Percentiles rank a stretch among this genome's conserved stretches.
phyloP scores from a whole-genome alignment of 1,284 basidiomycete genomes.

The Ceratobasidium sp. region DNA sequence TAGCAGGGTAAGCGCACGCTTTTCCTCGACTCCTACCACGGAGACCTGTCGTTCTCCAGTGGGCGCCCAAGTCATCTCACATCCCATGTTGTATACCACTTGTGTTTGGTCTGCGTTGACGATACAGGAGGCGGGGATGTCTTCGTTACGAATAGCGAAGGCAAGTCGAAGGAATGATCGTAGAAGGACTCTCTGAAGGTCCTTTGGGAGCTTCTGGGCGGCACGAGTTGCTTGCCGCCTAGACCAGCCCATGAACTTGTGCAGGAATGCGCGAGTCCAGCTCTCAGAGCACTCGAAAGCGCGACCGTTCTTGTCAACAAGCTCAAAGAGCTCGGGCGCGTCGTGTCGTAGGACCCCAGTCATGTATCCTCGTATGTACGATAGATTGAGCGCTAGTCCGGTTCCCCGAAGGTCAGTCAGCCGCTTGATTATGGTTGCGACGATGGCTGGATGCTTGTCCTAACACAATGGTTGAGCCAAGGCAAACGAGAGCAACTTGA shows the following conservation, averaged over 20 bases:
- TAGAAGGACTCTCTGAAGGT: background rate
- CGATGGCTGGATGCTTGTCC: background rate
- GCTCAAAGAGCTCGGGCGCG: background rate
- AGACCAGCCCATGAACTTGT: slow-evolving; percentile 1
- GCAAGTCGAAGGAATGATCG: slow-evolving; percentile 6
- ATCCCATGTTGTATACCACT: slow-evolving; percentile 6
- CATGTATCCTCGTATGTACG: background rate
- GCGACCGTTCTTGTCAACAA: background rate
- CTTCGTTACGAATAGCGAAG: background rate
- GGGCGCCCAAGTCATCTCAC: slow-evolving; percentile 10
- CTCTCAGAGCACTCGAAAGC: background rate
- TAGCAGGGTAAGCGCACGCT: slow-evolving; percentile 28
- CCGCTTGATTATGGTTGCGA: background rate
- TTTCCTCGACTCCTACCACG: slow-evolving; percentile 34
- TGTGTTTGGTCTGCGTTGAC: slow-evolving; percentile 39
- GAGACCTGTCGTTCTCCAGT: slow-evolving; percentile 20
- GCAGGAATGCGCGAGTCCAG: background rate
- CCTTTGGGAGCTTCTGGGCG: background rate
- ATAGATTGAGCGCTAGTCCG: background rate
- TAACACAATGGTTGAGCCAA: background rate
- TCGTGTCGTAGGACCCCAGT: background rate
- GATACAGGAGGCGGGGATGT: slow-evolving; percentile 16
- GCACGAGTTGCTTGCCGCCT: slow-evolving; percentile 1
- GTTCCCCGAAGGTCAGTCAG: background rate
- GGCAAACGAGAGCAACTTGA: background rate